Evolutionary conservation across 2,329 filamentous ascomycete species (phyloP), one percentile per base, ranked within the genome.

Genomic region (Penicillium sp.): DNA sequence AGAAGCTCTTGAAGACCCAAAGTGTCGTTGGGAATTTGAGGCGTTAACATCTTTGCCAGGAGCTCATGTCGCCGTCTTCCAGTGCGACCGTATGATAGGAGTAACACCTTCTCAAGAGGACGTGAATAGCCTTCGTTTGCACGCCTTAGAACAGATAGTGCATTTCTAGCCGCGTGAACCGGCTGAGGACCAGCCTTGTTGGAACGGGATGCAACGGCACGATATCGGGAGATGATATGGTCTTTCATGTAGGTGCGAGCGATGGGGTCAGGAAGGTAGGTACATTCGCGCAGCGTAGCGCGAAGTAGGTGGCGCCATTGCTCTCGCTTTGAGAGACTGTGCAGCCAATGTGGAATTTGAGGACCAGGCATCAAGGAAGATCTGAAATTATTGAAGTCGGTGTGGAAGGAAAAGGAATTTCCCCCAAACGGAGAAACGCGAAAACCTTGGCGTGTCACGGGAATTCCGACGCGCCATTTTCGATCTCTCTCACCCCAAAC

Each of bases 211-310:
- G 48, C 53, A 29, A 25, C 59, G 37, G 16, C 51, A 14, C 48
- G 59, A 46, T 55, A 58, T 48, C 35, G 53, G 38, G 50, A 47
- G 50, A 52, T 35, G 27, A 80, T 67, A 63, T 81, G 72, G 43
- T 71, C 59, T 50, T 70, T 71, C 64, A 80, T 71, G 66, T 77
- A 80, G 28, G 56, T 46, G 55, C 77, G 75, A 33, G 80, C 78
- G 50, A 73, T 66, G 1, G 77, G 72, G 60, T 84, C 81, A 25
- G 82, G 81, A 33, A 85, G 76, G 58, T 84, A 84, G 47, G 77
- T 75, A 54, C 74, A 75, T 68, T 84, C 78, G 51, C 82, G 77
- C 33, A 84, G 75, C 9, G 82, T 72, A 19, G 76, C 72, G 41
- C 82, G 79, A 55, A 81, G 72, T 38, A 82, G 66, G 60, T 79